Base-by-base conservation (phyloP, 1,139 yeast species). In the Candida frijolesensis region DNA sequence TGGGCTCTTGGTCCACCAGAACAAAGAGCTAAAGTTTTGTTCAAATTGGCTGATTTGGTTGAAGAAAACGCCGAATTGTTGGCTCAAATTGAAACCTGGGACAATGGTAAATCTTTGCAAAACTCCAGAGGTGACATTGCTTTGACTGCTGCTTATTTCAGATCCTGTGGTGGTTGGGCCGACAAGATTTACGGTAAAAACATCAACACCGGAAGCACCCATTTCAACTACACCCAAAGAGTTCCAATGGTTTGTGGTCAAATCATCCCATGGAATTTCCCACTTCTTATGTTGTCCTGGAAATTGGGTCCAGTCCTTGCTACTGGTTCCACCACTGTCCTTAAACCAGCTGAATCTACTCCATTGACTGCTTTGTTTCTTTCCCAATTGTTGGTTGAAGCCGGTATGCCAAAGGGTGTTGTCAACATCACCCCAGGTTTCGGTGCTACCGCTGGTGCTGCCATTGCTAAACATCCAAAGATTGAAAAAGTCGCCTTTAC, bases 191-290 rank as follows among this genome's bases (percentile, higher is more conserved):
- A 76, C 52, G 96, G 96, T 50, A 78, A 80, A 57, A 74, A 83
- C 48, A 79, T 88, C 60, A 82, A 84, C 60, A 82, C 88, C 48
- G 87, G 85, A 60, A 72, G 75, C 46, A 64, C 75, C 43, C 84
- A 84, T 61, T 77, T 87, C 61, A 84, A 82, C 57, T 87, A 82
- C 71, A 72, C 76, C 52, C 70, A 75, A 62, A 70, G 70, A 60
- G 91, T 86, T 70, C 90, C 94, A 54, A 66, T 87, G 58, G 92
- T 87, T 45, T 85, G 89, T 70, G 94, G 92, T 53, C 89, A 85
- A 67, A 84, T 87, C 34, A 85, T 88, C 60, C 95, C 96, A 60
- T 88, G 96, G 96, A 88, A 88, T 71, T 89, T 87, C 83, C 96
- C 96, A 58, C 71, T 89, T 57, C 75, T 87, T 67, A 86, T 89